A percentile compares a stretch with the other conserved stretches of the same genome.
Conservation (phyloP, 257 asterid genomes). For the Solanum virginianum region DNA sequence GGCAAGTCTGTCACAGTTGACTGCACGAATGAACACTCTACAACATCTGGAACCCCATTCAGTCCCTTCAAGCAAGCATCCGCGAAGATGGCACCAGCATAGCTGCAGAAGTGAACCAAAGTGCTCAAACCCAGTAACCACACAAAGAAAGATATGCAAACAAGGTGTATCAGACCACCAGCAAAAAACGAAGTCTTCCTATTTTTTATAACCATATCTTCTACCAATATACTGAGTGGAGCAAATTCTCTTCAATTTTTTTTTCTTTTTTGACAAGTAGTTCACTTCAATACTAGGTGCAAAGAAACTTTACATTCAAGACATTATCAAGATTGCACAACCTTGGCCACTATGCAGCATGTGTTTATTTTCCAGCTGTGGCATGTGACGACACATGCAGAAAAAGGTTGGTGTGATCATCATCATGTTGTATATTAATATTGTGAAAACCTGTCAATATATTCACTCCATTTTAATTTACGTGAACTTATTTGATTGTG, state of each 20-base stretch:
- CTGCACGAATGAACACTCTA: constrained; percentile 70
- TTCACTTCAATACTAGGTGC: not conserved
- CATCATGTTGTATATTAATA: not conserved
- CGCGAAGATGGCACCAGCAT: constrained; percentile 86
- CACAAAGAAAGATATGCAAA: not conserved
- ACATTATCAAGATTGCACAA: not conserved
- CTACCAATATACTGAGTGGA: not conserved
- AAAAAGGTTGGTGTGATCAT: not conserved
- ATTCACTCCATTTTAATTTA: not conserved
- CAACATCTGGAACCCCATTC: constrained; percentile 84
- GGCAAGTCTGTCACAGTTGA: constrained; percentile 72
- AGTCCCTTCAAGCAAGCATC: constrained; percentile 96
- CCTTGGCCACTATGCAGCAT: not conserved
- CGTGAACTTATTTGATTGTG: not conserved
- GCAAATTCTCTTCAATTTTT: not conserved
- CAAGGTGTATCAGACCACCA: not conserved
- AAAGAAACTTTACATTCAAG: not conserved
- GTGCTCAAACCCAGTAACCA: not conserved
- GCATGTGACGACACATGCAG: not conserved
- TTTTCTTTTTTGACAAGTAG: not conserved
- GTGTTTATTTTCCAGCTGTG: not conserved
- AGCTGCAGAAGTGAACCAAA: constrained; percentile 26
- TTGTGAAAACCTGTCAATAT: not conserved
- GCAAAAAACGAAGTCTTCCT: not conserved
- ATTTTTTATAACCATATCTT: not conserved